phyloP scores from a whole-genome alignment of 768 basidiomycete genomes.

The Leucocoprinus leucothites region DNA sequence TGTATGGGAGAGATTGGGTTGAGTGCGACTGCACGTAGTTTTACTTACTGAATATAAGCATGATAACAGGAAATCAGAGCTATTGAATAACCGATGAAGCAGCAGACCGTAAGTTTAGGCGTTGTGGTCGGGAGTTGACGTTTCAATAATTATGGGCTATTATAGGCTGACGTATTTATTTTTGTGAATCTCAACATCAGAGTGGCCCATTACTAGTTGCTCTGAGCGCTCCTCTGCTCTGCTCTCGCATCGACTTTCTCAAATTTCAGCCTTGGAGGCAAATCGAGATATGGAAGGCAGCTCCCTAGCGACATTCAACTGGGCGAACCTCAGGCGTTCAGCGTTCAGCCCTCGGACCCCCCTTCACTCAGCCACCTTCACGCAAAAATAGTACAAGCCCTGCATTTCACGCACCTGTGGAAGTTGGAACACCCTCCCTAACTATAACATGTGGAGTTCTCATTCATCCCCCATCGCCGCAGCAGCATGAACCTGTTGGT shows the following conservation, averaged over 20 bases:
- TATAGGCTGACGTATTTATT: background rate
- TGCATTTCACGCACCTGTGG: constrained; percentile 79
- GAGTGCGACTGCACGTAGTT: too few relatives aligned
- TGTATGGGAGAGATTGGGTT: too few relatives aligned
- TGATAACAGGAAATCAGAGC: too few relatives aligned
- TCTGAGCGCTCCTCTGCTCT: background rate
- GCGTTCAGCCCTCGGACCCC: constrained; percentile 34
- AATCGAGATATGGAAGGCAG: background rate
- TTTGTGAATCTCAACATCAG: background rate
- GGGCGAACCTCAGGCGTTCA: constrained; percentile 44
- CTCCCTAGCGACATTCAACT: constrained; percentile 55
- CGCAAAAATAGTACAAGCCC: constrained; percentile 64
- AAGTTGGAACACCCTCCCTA: constrained; percentile 31
- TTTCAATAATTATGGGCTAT: too few relatives aligned
- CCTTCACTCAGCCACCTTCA: constrained; percentile 15
- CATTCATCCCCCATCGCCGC: constrained; percentile 41
- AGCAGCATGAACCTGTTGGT: constrained; percentile 31
- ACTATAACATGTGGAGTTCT: constrained; percentile 54
- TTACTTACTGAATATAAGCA: too few relatives aligned
- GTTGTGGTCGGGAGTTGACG: too few relatives aligned
- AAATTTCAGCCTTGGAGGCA: background rate
- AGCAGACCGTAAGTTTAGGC: too few relatives aligned
- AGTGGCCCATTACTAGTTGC: background rate
- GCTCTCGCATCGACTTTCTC: background rate
- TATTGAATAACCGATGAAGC: too few relatives aligned